Percentiles rank a stretch among this genome's conserved stretches.
Evolutionary conservation across 176 grass and related monocot species (phyloP).

Genomic region (Poa pratensis): DNA sequence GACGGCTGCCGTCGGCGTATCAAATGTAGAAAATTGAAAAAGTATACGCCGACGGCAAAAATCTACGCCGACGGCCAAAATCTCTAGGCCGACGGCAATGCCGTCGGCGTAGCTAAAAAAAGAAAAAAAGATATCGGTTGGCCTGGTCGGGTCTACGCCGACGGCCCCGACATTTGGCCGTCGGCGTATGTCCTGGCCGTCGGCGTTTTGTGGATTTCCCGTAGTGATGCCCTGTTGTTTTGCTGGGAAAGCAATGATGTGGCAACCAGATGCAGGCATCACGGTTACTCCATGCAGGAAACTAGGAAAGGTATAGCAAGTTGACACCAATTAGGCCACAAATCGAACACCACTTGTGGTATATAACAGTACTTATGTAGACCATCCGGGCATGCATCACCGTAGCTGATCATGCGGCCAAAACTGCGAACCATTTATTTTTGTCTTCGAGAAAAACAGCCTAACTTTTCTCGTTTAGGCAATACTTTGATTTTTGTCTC

Average conservation of each 20-base stretch:
- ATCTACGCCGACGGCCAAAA: no score
- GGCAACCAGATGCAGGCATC: slow-evolving; percentile 10
- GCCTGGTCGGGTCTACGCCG: no score
- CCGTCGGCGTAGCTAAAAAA: no score
- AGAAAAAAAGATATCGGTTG: no score
- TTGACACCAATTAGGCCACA: neutral
- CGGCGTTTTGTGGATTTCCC: no score
- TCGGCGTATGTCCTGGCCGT: no score
- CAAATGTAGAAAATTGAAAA: no score
- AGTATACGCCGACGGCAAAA: no score
- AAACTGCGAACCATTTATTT: neutral
- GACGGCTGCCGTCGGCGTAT: no score
- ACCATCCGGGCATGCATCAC: no score
- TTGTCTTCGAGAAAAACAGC: neutral
- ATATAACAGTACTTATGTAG: neutral
- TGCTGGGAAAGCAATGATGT: slow-evolving; percentile 19
- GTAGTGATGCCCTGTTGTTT: neutral
- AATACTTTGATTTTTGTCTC: neutral
- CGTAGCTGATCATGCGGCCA: neutral
- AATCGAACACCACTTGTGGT: neutral
- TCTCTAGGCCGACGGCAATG: no score
- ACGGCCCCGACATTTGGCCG: no score
- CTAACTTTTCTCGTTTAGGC: neutral
- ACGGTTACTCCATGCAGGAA: neutral
- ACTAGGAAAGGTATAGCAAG: neutral